Conservation (phyloP, 106 monocot species). For the Allium cepa region DNA sequence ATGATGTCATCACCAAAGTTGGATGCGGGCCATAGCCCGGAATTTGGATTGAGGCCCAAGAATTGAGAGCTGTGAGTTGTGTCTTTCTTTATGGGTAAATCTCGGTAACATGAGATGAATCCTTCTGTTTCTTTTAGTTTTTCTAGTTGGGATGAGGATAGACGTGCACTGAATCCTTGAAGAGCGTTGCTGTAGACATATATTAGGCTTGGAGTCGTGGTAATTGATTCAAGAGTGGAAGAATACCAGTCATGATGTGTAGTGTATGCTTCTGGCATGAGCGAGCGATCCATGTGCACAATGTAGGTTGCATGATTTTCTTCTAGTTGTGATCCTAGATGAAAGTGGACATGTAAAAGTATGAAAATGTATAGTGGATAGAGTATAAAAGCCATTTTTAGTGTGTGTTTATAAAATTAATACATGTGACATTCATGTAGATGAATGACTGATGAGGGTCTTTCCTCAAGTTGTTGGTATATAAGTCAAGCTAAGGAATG, state of each 20-base stretch:
- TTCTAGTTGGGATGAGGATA: constrained; percentile 26
- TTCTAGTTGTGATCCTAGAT: not conserved
- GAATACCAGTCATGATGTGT: constrained; percentile 38
- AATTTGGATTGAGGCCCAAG: constrained; percentile 25
- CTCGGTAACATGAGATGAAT: constrained; percentile 27
- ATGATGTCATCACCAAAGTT: constrained; percentile 24
- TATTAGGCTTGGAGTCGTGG: constrained; percentile 9
- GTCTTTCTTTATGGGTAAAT: constrained; percentile 19
- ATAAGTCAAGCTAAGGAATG: constrained; percentile 3
- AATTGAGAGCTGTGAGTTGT: constrained; percentile 51
- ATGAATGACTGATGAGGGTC: constrained; percentile 1
- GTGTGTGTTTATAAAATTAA: not conserved
- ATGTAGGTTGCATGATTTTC: constrained; percentile 31
- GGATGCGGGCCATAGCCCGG: constrained; percentile 38
- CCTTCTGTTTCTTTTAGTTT: constrained; percentile 20
- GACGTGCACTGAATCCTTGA: constrained; percentile 40
- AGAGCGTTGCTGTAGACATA: constrained; percentile 40
- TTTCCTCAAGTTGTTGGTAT: constrained; percentile 5
- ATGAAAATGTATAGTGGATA: not conserved
- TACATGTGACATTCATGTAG: constrained; percentile 1
- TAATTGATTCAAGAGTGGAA: constrained; percentile 14
- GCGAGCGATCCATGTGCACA: constrained; percentile 54
- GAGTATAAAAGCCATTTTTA: not conserved
- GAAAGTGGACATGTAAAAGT: not conserved
- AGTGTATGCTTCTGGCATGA: constrained; percentile 43